Base-by-base conservation (phyloP, 257 asterid species). In the Solanum arcanum region DNA sequence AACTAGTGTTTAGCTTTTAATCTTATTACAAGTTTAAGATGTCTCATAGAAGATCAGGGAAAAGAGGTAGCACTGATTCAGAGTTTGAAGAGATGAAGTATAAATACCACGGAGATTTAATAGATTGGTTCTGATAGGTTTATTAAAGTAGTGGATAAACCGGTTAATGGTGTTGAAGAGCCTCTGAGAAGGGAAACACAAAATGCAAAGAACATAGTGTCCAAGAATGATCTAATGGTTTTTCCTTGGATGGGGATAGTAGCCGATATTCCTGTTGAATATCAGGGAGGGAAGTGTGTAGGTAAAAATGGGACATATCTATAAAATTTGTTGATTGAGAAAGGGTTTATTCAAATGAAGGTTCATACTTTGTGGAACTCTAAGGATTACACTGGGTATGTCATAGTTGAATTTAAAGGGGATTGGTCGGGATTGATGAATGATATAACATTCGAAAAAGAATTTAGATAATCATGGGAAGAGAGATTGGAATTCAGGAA, bases 171-270 rank as follows among this genome's bases (percentile, higher is more conserved):
- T 81, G 37, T 6, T 37, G 39, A 37, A 37, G 39, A 5, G 39
- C 7, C 39, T 37, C 39, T 37, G 7, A 37, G 39, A 37, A 37
- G 39, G 39, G 39, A 37, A 37, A 37, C 39, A 37, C 39, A 37
- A 37, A 37, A 37, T 37, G 39, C 39, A 1, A 6, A 37, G 39
- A 37, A 37, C 7, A 37, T 1, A 37, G 13, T 49, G 31, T 47
- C 31, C 69, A 74, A 85, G 60, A 87, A 93, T 39, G 93, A 93
- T 89, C 84, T 87, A n/a, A 89, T 90, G 76, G 94, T 92, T 29
- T 92, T 92, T 90, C 96, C 95, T 49, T 94, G 94, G 94, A 88
- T 88, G 91, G 96, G 92, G 11, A 80, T 94, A 13, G 92, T 94
- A 33, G 96, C 89, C 31, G 92, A 94, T 85, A 68, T 91, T 52